Evolutionary conservation across 805 yeast species (phyloP).

Genomic region (Ogataea sp.): DNA sequence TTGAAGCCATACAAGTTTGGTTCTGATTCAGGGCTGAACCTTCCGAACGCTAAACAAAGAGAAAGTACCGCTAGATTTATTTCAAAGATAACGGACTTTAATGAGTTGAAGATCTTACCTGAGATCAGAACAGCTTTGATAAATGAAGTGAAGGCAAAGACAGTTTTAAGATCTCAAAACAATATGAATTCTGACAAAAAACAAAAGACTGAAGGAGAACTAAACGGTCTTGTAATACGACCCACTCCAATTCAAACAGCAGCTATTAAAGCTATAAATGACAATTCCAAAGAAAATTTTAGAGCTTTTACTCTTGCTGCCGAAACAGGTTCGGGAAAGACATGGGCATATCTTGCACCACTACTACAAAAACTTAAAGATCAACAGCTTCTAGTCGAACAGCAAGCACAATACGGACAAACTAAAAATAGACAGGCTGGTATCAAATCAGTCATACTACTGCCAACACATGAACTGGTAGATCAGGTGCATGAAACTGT

Average conservation of each 20-base stretch:
- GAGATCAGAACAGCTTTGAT: slow-evolving; percentile 54
- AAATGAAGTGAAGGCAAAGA: slow-evolving; percentile 40
- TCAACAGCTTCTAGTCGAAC: slow-evolving; percentile 32
- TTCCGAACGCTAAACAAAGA: slow-evolving; percentile 27
- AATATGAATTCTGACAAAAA: slow-evolving; percentile 19
- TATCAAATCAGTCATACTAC: slow-evolving; percentile 65
- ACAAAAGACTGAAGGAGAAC: slow-evolving; percentile 22
- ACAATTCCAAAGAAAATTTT: slow-evolving; percentile 27
- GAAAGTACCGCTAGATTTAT: slow-evolving; percentile 31
- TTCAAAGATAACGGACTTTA: slow-evolving; percentile 51
- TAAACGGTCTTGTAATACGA: slow-evolving; percentile 30
- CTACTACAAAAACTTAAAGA: slow-evolving; percentile 60
- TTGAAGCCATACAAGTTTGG: slow-evolving; percentile 35
- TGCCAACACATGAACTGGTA: slow-evolving; percentile 87
- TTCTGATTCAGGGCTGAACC: slow-evolving; percentile 37
- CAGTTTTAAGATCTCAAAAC: slow-evolving; percentile 31
- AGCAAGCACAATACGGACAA: slow-evolving; percentile 18
- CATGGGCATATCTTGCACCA: slow-evolving; percentile 84
- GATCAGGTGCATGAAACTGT: slow-evolving; percentile 59
- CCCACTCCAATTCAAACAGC: slow-evolving; percentile 84
- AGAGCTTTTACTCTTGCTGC: slow-evolving; percentile 80
- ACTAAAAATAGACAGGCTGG: slow-evolving; percentile 26
- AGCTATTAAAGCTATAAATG: slow-evolving; percentile 51
- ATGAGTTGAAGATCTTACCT: slow-evolving; percentile 60
- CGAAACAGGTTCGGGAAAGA: slow-evolving; percentile 96